Evolutionary conservation across 2,329 filamentous ascomycete genomes (phyloP).

Genomic region (Botrytis pseudocinerea): DNA sequence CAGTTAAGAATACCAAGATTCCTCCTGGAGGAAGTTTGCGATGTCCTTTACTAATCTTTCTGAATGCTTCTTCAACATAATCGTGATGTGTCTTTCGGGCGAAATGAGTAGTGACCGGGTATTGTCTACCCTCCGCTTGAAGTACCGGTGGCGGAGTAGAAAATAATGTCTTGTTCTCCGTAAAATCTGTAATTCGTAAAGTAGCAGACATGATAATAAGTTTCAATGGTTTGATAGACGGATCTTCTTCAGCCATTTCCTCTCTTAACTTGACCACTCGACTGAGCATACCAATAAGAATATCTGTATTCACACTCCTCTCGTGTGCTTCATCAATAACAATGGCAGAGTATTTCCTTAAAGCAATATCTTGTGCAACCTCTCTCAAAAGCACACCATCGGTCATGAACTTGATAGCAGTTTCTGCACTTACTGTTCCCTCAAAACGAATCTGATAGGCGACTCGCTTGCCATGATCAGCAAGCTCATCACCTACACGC

Average conservation of each 20-base stretch:
- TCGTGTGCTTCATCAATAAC: slow-evolving; percentile 98
- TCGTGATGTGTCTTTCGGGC: slow-evolving; percentile 78
- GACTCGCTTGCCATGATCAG: slow-evolving; percentile 72
- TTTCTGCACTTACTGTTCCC: slow-evolving; percentile 74
- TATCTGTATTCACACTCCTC: slow-evolving; percentile 95
- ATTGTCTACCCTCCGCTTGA: slow-evolving; percentile 88
- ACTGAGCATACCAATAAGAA: slow-evolving; percentile 95
- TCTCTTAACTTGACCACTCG: slow-evolving; percentile 83
- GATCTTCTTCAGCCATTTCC: slow-evolving; percentile 70
- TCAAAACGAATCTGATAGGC: slow-evolving; percentile 97
- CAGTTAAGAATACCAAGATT: slow-evolving; percentile 92
- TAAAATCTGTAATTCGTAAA: slow-evolving; percentile 85
- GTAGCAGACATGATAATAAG: slow-evolving; percentile 98
- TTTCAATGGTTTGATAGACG: slow-evolving; percentile 76
- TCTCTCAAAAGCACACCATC: slow-evolving; percentile 94
- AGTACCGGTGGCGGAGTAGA: slow-evolving; percentile 76
- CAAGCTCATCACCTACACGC: slow-evolving; percentile 83
- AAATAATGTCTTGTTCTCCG: slow-evolving; percentile 80
- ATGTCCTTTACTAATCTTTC: slow-evolving; percentile 84
- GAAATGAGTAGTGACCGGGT: slow-evolving; percentile 88
- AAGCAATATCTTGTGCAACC: slow-evolving; percentile 81
- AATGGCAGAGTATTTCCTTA: slow-evolving; percentile 89
- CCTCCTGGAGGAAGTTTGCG: slow-evolving; percentile 85
- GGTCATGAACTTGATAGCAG: slow-evolving; percentile 97
- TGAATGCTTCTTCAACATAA: slow-evolving; percentile 87